These are phyloP conservation scores for Fusarium longipes DNA, from an alignment of 2,329 filamentous ascomycete species.

Conservation along the genomic window DNA sequence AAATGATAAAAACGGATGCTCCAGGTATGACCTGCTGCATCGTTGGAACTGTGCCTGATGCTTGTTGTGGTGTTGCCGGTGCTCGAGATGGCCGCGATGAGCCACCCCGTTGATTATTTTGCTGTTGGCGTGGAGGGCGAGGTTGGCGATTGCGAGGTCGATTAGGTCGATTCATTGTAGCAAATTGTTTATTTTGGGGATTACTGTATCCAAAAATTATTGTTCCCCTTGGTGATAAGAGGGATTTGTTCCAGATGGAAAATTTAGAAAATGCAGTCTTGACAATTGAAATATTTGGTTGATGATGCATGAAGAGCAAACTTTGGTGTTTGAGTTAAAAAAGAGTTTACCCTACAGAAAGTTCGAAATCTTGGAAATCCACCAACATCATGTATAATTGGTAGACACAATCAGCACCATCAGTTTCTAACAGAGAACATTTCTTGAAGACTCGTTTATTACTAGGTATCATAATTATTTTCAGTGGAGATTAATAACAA, in stretches of 20 bases:
- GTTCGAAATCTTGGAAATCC: not conserved
- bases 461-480: not conserved
- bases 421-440: not conserved
- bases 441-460: not conserved
- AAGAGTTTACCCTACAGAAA: constrained; percentile 20
- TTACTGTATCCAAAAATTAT: not conserved
- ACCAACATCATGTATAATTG: not conserved
- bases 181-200: not conserved
- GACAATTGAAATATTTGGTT: not conserved
- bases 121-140: constrained; percentile 41
- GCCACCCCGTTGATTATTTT: constrained; percentile 35
- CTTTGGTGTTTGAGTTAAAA: not conserved
- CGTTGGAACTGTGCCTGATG: constrained; percentile 58
- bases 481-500: not conserved
- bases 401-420: not conserved
- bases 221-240: not conserved
- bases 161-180: constrained; percentile 50
- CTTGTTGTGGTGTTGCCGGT: constrained; percentile 52
- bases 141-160: constrained; percentile 51
- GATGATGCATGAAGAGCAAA: constrained; percentile 21
- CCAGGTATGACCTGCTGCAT: constrained; percentile 68
- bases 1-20: constrained; percentile 75
- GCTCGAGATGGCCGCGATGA: constrained; percentile 30
- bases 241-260: not conserved
- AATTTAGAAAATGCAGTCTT: not conserved